Evolutionary conservation across 371 early-diverging fungal species (phyloP).

Genomic region (Mucor circinelloides): DNA sequence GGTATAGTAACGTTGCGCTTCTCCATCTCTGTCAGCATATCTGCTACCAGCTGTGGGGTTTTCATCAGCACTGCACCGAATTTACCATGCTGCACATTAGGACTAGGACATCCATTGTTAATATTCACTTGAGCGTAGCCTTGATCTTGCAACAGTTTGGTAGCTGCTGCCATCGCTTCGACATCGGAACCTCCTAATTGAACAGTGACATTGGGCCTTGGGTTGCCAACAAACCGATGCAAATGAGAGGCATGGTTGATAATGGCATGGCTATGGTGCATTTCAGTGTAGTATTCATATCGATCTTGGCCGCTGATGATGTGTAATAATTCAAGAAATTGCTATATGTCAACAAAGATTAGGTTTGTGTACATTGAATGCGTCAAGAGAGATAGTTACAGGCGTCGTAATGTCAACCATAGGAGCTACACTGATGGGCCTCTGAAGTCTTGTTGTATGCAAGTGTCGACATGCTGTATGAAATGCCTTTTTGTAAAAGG

Average conservation of each 20-base stretch:
- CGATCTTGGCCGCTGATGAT: conserved; percentile 63
- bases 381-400: conserved; percentile 29
- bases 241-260: conserved; percentile 45
- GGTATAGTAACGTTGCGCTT: conserved; percentile 49
- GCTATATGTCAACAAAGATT: conserved; percentile 21
- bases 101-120: conserved; percentile 82
- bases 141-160: conserved; percentile 48
- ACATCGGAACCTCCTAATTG: conserved; percentile 67
- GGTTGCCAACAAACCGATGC: conserved; percentile 55
- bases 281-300: conserved; percentile 75
- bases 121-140: conserved; percentile 68
- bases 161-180: conserved; percentile 54
- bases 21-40: conserved; percentile 63
- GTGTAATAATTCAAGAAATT: conserved; percentile 69
- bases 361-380: background rate
- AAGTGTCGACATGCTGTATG: background rate
- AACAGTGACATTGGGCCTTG: conserved; percentile 57
- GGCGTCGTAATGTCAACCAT: conserved; percentile 82
- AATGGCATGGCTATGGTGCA: conserved; percentile 77
- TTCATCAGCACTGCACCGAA: conserved; percentile 85
- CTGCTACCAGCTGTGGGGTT: conserved; percentile 58
- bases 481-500: background rate
- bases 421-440: conserved; percentile 74
- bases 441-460: conserved; percentile 27
- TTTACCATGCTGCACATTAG: conserved; percentile 63